A percentile compares a stretch with the other conserved stretches of the same genome.
phyloP scores from a whole-genome alignment of 2,329 filamentous ascomycete genomes.

The Trichoderma asperellum region DNA sequence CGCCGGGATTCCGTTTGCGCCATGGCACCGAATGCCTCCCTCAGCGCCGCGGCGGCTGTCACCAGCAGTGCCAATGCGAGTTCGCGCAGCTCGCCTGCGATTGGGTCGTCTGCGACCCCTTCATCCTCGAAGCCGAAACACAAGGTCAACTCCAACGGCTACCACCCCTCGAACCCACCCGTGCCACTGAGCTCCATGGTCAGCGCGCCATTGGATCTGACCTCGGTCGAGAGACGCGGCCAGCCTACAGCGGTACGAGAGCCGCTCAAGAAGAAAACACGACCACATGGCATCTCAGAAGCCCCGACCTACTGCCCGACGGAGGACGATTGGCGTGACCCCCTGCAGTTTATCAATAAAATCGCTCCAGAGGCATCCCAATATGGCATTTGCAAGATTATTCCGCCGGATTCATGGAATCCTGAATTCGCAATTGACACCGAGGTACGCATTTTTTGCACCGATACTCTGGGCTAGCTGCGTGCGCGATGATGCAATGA shows the following conservation, averaged over 20 bases:
- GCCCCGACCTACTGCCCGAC: constrained; percentile 90
- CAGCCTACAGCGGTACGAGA: constrained; percentile 78
- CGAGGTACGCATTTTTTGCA: constrained; percentile 62
- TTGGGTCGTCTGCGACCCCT: constrained; percentile 43
- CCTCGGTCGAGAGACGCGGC: constrained; percentile 88
- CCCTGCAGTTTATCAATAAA: constrained; percentile 89
- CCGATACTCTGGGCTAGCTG: neutral
- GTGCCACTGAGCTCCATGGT: constrained; percentile 59
- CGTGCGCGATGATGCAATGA: constrained; percentile 23
- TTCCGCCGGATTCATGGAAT: constrained; percentile 92
- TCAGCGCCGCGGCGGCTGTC: constrained; percentile 43
- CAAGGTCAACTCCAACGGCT: constrained; percentile 59
- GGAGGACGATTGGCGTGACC: constrained; percentile 92
- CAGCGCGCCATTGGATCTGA: constrained; percentile 73
- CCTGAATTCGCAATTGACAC: constrained; percentile 96
- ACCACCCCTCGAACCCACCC: constrained; percentile 55
- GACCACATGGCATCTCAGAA: constrained; percentile 84
- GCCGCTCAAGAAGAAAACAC: constrained; percentile 72
- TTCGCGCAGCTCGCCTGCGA: constrained; percentile 57
- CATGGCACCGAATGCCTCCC: constrained; percentile 49
- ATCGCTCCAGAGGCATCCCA: constrained; percentile 83
- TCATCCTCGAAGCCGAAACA: constrained; percentile 53
- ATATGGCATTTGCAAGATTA: constrained; percentile 93
- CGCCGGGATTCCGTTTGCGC: constrained; percentile 31
- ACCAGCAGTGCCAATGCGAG: constrained; percentile 53